These are phyloP conservation scores for Nothophoma quercina DNA, from an alignment of 2,329 filamentous ascomycete genomes.

Conservation along the genomic window DNA sequence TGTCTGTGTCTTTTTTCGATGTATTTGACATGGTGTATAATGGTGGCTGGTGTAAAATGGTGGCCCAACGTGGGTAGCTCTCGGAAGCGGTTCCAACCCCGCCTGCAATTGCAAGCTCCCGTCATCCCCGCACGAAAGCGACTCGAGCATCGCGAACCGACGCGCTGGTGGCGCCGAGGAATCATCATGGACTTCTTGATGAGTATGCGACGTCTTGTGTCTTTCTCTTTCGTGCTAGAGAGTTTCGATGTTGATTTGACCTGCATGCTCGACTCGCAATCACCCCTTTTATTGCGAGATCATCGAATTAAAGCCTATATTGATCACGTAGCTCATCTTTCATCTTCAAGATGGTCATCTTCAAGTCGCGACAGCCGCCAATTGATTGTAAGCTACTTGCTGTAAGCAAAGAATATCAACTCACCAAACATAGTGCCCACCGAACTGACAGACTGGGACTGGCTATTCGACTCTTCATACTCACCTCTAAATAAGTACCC, in stretches of 20 bases:
- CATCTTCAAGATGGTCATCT: slow-evolving; percentile 44
- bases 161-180: slow-evolving; percentile 27
- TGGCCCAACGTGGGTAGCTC: slow-evolving; percentile 17
- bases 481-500: slow-evolving; percentile 57
- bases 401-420: neutral
- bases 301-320: neutral
- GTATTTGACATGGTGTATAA: slow-evolving; percentile 15
- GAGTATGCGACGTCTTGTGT: neutral
- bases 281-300: neutral
- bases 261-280: neutral
- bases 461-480: slow-evolving; percentile 65
- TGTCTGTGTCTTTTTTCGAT: slow-evolving; percentile 12
- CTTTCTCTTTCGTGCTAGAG: neutral
- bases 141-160: slow-evolving; percentile 40
- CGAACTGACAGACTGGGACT: slow-evolving; percentile 66
- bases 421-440: slow-evolving; percentile 56
- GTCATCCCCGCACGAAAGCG: slow-evolving; percentile 39
- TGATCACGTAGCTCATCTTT: neutral
- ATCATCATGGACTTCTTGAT: slow-evolving; percentile 4
- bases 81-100: slow-evolving; percentile 25
- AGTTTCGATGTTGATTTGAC: neutral
- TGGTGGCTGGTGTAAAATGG: neutral
- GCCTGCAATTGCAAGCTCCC: slow-evolving; percentile 19
- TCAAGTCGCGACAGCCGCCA: slow-evolving; percentile 54
- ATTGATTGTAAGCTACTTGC: slow-evolving; percentile 55